phyloP scores from a whole-genome alignment of 306 rosid genomes.

The Cicer judaicum region DNA sequence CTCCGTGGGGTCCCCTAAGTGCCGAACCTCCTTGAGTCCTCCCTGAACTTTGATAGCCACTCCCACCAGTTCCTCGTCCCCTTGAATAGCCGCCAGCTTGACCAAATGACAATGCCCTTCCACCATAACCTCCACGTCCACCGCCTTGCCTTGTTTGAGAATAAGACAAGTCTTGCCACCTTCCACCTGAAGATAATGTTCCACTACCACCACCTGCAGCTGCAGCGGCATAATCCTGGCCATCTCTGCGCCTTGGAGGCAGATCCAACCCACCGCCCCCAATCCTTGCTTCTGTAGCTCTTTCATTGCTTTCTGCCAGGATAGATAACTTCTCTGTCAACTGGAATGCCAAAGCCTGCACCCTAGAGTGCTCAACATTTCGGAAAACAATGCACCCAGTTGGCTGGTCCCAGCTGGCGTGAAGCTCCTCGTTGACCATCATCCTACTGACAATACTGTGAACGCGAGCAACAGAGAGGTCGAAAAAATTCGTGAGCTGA shows the following conservation, averaged over 20 bases:
- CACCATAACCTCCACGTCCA: conserved; percentile 73
- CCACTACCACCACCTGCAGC: conserved; percentile 55
- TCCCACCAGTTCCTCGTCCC: conserved; percentile 61
- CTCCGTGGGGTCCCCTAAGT: conserved; percentile 71
- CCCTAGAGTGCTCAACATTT: conserved; percentile 64
- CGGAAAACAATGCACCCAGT: conserved; percentile 62
- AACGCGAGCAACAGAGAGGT: conserved; percentile 62
- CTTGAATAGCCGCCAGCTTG: conserved; percentile 64
- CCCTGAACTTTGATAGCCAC: conserved; percentile 67
- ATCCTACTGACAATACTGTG: conserved; percentile 85
- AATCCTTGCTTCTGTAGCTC: conserved; percentile 81
- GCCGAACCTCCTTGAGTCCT: conserved; percentile 64
- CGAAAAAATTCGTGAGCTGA: conserved; percentile 76
- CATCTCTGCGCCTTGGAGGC: conserved; percentile 79
- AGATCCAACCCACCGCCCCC: conserved; percentile 93
- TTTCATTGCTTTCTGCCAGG: conserved; percentile 88
- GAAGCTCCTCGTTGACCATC: conserved; percentile 95
- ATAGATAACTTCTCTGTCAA: conserved; percentile 81
- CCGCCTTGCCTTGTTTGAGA: conserved; percentile 76
- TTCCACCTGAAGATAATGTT: conserved; percentile 49
- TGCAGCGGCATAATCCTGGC: conserved; percentile 74
- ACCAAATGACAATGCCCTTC: conserved; percentile 51
- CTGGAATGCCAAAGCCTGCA: conserved; percentile 84
- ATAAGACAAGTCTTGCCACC: conserved; percentile 80
- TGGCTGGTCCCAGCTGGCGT: conserved; percentile 78